phyloP scores from a whole-genome alignment of 352 stramenopile genomes.

The Elongisporangium anandrum region DNA sequence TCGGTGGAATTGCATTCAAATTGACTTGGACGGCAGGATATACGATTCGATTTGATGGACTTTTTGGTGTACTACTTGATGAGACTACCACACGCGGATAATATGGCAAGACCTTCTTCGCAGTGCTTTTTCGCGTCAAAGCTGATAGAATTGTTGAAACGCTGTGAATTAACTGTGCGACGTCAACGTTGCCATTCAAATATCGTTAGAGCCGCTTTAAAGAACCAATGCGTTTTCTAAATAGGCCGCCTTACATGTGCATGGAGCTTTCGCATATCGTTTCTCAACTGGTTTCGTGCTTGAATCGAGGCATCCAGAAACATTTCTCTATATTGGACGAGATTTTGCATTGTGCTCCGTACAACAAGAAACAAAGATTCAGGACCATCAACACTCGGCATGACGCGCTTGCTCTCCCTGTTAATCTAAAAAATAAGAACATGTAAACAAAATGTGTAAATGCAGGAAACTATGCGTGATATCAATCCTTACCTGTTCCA shows the following conservation, averaged over 20 bases:
- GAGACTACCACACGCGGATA: conserved; percentile 8
- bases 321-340: conserved; percentile 32
- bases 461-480: neutral
- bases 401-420: conserved; percentile 7
- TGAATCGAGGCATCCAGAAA: conserved; percentile 21
- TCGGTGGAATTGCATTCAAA: conserved; percentile 39
- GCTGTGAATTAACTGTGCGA: conserved; percentile 41
- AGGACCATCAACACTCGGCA: neutral
- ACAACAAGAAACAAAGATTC: conserved; percentile 7
- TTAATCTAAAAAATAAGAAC: conserved; percentile 7
- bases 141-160: conserved; percentile 47
- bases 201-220: neutral
- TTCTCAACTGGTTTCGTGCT: conserved; percentile 18
- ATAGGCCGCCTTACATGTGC: conserved; percentile 44
- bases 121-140: conserved; percentile 32
- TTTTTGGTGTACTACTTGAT: conserved; percentile 16
- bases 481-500: conserved; percentile 34
- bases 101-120: conserved; percentile 4
- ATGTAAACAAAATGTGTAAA: neutral
- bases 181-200: neutral
- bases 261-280: conserved; percentile 27
- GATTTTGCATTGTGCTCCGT: conserved; percentile 33
- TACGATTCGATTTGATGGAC: conserved; percentile 23
- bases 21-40: conserved; percentile 49
- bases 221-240: too few relatives aligned